Evolutionary conservation across 73 alveolate species (phyloP).

Genomic region (Symbiodinium pilosum): DNA sequence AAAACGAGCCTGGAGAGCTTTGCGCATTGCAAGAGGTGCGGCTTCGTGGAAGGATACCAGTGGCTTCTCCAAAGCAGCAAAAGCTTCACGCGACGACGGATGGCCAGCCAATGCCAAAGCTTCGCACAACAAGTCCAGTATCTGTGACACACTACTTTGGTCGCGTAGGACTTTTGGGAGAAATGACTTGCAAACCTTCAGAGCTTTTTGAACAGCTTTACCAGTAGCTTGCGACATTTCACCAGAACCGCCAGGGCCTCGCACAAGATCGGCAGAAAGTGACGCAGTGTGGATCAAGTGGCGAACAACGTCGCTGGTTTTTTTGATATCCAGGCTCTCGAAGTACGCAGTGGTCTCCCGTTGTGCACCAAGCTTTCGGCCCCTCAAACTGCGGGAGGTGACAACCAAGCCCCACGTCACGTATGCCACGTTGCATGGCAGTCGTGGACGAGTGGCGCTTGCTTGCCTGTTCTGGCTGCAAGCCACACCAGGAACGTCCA

Average conservation of each 20-base stretch:
- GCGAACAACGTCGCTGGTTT: conserved; percentile 45
- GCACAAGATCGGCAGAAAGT: conserved; percentile 46
- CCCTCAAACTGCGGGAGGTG: too few relatives aligned
- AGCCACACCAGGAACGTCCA: too few relatives aligned
- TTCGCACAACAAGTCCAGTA: conserved; percentile 17
- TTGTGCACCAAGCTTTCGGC: background rate
- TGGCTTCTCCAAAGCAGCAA: conserved; percentile 24
- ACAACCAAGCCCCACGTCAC: too few relatives aligned
- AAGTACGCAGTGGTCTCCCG: conserved; percentile 16
- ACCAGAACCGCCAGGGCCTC: conserved; percentile 41
- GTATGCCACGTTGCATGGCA: too few relatives aligned
- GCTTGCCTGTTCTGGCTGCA: too few relatives aligned
- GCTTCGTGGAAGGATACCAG: conserved; percentile 20
- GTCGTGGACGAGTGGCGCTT: too few relatives aligned
- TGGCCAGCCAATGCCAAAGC: conserved; percentile 9
- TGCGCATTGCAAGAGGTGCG: conserved; percentile 69
- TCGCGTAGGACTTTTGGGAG: conserved; percentile 71
- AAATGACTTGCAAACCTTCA: conserved; percentile 23
- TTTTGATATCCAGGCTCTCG: conserved; percentile 26
- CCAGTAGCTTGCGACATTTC: background rate
- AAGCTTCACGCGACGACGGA: background rate
- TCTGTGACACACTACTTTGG: background rate
- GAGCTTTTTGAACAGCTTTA: conserved; percentile 10
- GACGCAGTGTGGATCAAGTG: conserved; percentile 31
- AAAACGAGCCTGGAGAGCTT: conserved; percentile 36